Conservation (phyloP, 2,329 filamentous ascomycete species). For the Cladosporium sphaerospermum region DNA sequence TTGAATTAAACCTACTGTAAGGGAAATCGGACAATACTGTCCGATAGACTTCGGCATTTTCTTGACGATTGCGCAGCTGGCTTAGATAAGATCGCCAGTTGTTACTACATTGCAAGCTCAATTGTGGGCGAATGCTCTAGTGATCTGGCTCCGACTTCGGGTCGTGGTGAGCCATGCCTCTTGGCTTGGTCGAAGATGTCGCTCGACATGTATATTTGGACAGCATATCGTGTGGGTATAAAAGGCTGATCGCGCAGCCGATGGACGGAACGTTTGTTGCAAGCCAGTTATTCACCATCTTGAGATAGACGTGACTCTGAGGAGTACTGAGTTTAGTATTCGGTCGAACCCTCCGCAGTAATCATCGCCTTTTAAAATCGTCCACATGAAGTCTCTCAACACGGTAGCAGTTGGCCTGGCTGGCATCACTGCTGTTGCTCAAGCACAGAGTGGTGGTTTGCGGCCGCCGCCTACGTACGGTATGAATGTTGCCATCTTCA, state of each 20-base stretch:
- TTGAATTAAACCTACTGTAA: background rate
- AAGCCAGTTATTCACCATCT: too few relatives aligned
- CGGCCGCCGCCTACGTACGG: slow-evolving; percentile 6
- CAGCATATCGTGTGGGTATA: background rate
- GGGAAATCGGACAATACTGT: background rate
- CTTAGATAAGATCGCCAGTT: too few relatives aligned
- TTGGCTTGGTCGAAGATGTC: background rate
- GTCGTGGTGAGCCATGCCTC: background rate
- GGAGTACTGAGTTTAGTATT: background rate
- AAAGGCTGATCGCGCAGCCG: too few relatives aligned
- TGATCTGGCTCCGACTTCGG: background rate
- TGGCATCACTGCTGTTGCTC: background rate
- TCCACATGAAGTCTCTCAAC: background rate
- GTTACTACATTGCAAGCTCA: background rate
- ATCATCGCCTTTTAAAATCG: background rate
- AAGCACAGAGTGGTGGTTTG: slow-evolving; percentile 6
- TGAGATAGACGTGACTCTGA: background rate
- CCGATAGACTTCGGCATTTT: background rate
- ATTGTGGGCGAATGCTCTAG: background rate
- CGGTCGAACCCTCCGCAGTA: background rate
- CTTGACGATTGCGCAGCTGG: background rate
- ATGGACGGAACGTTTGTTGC: too few relatives aligned
- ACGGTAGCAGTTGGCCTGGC: background rate
- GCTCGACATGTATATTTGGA: background rate
- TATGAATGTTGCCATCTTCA: background rate